phyloP scores from a whole-genome alignment of 345 rosid species.

The Corchorus capsularis region DNA sequence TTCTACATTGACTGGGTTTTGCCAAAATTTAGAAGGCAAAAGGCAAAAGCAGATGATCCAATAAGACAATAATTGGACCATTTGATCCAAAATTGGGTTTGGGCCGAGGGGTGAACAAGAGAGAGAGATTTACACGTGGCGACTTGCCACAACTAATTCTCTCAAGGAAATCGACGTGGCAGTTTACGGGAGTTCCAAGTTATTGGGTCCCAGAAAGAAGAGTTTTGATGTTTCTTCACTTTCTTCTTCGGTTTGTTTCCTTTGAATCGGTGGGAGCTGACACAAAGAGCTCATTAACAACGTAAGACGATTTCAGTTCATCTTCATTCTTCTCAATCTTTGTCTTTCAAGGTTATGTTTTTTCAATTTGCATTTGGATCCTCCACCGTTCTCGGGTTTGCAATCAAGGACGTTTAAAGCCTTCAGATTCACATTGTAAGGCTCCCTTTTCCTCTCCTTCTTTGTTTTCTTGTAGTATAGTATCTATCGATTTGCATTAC shows the following conservation, averaged over 20 bases:
- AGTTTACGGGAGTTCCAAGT: background rate
- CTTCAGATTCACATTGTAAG: slow-evolving; percentile 7
- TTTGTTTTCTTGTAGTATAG: background rate
- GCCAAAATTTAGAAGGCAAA: no score
- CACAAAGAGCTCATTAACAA: background rate
- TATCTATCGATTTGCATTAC: background rate
- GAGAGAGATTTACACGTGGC: no score
- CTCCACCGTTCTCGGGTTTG: background rate
- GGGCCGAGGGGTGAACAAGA: no score
- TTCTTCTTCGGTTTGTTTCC: slow-evolving; percentile 5
- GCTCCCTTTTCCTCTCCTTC: background rate
- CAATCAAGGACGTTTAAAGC: background rate
- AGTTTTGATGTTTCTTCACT: background rate
- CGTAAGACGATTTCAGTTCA: background rate
- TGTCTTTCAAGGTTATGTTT: background rate
- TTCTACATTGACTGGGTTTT: no score
- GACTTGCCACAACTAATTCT: background rate
- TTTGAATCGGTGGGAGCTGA: background rate
- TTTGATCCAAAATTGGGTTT: no score
- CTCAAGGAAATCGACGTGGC: background rate
- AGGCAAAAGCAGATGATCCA: no score
- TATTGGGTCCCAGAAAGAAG: background rate
- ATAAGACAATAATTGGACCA: no score
- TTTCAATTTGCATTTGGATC: background rate
- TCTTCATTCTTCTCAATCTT: background rate